Evolutionary conservation across 805 yeast species (phyloP).

Genomic region (Ogataea haglerorum): DNA sequence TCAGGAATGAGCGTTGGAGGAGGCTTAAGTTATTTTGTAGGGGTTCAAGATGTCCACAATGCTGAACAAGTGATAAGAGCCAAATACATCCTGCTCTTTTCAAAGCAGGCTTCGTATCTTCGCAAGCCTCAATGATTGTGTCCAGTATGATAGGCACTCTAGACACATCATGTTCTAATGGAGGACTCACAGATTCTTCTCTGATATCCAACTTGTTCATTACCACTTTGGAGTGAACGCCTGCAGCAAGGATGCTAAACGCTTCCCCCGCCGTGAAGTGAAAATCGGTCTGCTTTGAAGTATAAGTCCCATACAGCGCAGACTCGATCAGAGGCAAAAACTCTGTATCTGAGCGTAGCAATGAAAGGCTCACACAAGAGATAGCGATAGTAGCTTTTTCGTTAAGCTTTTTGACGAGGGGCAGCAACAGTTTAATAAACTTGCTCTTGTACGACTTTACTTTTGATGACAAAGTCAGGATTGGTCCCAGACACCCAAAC

Average conservation of each 20-base stretch:
- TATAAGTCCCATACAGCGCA: conserved; percentile 53
- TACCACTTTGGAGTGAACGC: conserved; percentile 67
- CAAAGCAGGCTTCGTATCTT: conserved; percentile 66
- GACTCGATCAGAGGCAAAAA: conserved; percentile 35
- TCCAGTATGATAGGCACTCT: conserved; percentile 38
- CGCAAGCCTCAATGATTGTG: conserved; percentile 49
- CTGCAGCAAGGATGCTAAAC: conserved; percentile 62
- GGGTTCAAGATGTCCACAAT: conserved; percentile 49
- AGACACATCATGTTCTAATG: conserved; percentile 1
- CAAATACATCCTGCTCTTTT: conserved; percentile 81
- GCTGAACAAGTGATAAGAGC: conserved; percentile 77
- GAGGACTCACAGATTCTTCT: conserved; percentile 23
- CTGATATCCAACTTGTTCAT: conserved; percentile 52
- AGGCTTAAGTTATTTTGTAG: conserved; percentile 46
- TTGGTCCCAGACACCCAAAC: conserved; percentile 46
- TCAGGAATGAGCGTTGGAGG: conserved; percentile 73
- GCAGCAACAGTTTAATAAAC: conserved; percentile 32
- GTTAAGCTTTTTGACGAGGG: conserved; percentile 50
- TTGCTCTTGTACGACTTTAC: conserved; percentile 21
- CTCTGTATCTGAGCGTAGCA: conserved; percentile 20
- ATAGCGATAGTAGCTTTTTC: conserved; percentile 58
- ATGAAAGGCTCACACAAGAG: conserved; percentile 49
- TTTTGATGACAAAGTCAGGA: conserved; percentile 14
- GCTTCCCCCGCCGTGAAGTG: conserved; percentile 85
- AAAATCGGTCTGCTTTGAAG: conserved; percentile 69